These are phyloP conservation scores for Metschnikowia similis DNA, from an alignment of 805 yeast species.

Conservation along the genomic window DNA sequence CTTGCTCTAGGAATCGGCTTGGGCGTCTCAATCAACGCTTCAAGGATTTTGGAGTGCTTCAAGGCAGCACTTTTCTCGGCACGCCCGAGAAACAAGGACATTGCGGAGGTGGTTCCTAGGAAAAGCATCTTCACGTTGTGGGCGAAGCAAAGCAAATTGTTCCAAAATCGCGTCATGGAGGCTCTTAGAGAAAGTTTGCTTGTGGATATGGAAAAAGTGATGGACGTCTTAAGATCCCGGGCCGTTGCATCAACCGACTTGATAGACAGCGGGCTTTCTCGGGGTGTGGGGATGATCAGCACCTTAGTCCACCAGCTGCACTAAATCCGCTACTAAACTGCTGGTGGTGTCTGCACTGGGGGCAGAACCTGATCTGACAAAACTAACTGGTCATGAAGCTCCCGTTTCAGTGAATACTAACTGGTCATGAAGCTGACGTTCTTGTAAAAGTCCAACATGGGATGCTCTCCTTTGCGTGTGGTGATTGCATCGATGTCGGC, in stretches of 20 bases:
- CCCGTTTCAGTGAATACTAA: not conserved
- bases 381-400: too few relatives aligned
- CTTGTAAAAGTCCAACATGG: constrained; percentile 71
- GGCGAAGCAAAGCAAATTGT: not conserved
- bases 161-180: not conserved
- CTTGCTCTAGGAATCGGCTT: constrained; percentile 37
- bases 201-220: not conserved
- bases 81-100: not conserved
- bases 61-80: not conserved
- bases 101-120: not conserved
- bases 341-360: too few relatives aligned
- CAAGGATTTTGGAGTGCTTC: not conserved
- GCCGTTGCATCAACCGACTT: not conserved
- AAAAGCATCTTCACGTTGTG: not conserved
- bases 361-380: too few relatives aligned
- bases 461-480: constrained; percentile 76
- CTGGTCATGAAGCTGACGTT: constrained; percentile 68
- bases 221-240: not conserved
- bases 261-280: constrained; percentile 1
- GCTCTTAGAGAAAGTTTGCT: not conserved
- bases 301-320: not conserved
- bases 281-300: not conserved
- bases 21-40: constrained; percentile 22
- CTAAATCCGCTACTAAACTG: too few relatives aligned
- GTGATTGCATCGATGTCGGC: constrained; percentile 64